Percentiles rank a stretch among this genome's conserved stretches.
phyloP scores from a whole-genome alignment of 306 rosid genomes.

The Lagenaria siceraria region DNA sequence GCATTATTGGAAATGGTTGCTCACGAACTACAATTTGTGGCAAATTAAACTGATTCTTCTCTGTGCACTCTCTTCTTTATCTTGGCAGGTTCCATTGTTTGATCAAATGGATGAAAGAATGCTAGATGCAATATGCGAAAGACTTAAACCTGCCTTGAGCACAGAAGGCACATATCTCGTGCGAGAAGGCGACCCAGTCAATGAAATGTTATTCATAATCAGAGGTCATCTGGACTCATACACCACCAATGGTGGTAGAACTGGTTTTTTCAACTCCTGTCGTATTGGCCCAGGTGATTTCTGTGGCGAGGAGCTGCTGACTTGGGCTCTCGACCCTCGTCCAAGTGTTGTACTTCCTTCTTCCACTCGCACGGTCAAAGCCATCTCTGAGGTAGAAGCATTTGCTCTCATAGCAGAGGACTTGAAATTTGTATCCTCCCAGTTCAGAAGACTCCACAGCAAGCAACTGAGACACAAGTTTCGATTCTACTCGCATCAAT shows the following conservation, averaged over 20 bases:
- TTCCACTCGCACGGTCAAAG: conserved; percentile 75
- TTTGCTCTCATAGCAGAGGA: conserved; percentile 90
- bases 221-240: conserved; percentile 84
- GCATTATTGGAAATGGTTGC: background rate
- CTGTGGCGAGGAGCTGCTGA: conserved; percentile 83
- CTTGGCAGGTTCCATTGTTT: conserved; percentile 63
- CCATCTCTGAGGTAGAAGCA: conserved; percentile 81
- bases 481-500: conserved; percentile 78
- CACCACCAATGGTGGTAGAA: conserved; percentile 90
- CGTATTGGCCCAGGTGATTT: conserved; percentile 73
- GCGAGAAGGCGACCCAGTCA: conserved; percentile 86
- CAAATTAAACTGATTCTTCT: background rate
- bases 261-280: conserved; percentile 87
- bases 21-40: background rate
- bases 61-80: background rate
- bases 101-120: conserved; percentile 95
- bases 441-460: conserved; percentile 65
- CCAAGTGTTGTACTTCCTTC: conserved; percentile 61
- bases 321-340: conserved; percentile 93
- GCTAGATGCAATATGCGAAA: conserved; percentile 90
- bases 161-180: conserved; percentile 69
- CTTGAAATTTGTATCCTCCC: conserved; percentile 78
- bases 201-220: conserved; percentile 83
- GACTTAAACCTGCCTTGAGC: conserved; percentile 72
- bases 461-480: conserved; percentile 77